Evolutionary conservation across 306 rosid species (phyloP), one percentile per base, ranked within the genome.

Genomic region (Arachis hypogaea): DNA sequence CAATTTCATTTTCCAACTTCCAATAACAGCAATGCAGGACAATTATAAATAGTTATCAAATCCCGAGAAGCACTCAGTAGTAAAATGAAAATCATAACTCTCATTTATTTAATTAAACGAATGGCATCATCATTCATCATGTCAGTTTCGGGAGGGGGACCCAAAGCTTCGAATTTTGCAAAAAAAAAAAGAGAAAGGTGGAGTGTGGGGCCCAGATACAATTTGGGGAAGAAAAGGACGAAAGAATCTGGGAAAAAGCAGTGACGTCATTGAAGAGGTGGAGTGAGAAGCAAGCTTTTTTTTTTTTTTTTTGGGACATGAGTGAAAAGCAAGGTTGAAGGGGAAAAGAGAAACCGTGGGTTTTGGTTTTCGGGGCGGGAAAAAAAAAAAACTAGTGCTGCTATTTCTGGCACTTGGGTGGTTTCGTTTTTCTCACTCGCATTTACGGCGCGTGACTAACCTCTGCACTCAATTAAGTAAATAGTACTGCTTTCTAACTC

Each of bases 331-430:
- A 84, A 82, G 87, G 85, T 61, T 64, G 77, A 11, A 56, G 80
- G 85, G 84, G 41, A 74, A 82, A 84, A 76, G 88, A n/a, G 85
- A 89, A 79, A 84, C 93, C 88, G 79, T 75, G 83, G 89, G 85
- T 78, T 68, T 59, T 67, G 87, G 87, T 81, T 78, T 75, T 58
- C 50, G 76, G 74, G 50, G 68, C 68, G 36, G n/a, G 63, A 47
- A 78, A 65, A 67, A 67, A 12, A 51, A 9, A 9, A 2, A 47
- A 16, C 42, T 7, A 1, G 18, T 12, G 2, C 2, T 4, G 57
- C 58, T 52, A 22, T 33, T 33, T 33, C 38, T 11, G 63, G 7
- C 7, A 10, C 14, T 30, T 59, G 5, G 22, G 11, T 36, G 59
- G 71, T 40, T 80, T 77, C 6, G 9, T 0, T 8, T 16, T 43